These are phyloP conservation scores for Emmonsiellopsis sp. DNA, from an alignment of 2,329 filamentous ascomycete genomes.

Conservation along the genomic window DNA sequence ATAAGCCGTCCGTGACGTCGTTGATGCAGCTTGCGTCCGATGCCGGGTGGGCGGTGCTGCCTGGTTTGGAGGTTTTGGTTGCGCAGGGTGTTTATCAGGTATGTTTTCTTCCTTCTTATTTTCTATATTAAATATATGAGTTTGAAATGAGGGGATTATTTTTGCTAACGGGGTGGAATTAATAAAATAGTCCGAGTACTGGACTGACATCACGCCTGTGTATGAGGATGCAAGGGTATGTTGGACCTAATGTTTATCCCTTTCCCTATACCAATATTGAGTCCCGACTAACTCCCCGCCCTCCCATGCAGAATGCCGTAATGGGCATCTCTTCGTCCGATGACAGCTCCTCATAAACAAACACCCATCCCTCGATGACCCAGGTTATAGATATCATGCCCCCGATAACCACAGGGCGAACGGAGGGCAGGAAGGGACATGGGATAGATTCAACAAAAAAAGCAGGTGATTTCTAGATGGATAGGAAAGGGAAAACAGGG, in stretches of 20 bases:
- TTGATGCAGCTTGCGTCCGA: conserved; percentile 75
- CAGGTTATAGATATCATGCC: not conserved
- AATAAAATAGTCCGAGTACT: conserved; percentile 58
- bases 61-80: conserved; percentile 79
- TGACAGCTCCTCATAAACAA: not conserved
- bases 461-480: too few species aligned
- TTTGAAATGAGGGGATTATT: conserved; percentile 3
- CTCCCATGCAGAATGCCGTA: conserved; percentile 7
- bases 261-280: not conserved
- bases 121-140: not conserved
- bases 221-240: conserved; percentile 58
- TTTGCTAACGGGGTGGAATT: conserved; percentile 15
- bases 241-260: conserved; percentile 5
- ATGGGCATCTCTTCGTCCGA: conserved; percentile 4
- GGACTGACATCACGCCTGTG: conserved; percentile 70
- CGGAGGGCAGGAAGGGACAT: too few species aligned
- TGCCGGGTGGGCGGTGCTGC: conserved; percentile 71
- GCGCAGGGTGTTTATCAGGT: conserved; percentile 80
- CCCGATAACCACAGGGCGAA: too few species aligned
- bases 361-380: not conserved
- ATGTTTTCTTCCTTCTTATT: conserved; percentile 22
- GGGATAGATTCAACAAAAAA: too few species aligned
- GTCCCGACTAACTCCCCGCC: not conserved
- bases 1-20: conserved; percentile 75
- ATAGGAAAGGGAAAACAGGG: too few species aligned